Evolutionary conservation across 345 rosid species (phyloP).

Genomic region (Ailanthus altissimus): DNA sequence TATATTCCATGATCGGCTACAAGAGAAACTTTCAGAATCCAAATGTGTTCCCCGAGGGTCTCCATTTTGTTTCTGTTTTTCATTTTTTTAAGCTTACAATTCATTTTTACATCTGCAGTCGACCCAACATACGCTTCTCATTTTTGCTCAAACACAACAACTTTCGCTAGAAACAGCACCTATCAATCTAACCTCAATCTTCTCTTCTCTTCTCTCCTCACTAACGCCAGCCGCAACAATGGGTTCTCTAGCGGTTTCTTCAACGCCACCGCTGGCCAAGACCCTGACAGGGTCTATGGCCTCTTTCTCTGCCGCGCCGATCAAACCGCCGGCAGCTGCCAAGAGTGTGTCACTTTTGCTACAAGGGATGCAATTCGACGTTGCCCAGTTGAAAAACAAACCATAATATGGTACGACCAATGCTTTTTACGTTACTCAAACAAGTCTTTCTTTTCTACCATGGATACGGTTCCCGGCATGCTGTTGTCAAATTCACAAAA

Average conservation of each 20-base stretch:
- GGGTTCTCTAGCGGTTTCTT: conserved; percentile 51
- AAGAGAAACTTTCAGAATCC: no score
- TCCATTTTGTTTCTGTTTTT: no score
- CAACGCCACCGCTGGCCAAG: conserved; percentile 41
- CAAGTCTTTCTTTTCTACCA: conserved; percentile 23
- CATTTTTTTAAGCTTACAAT: no score
- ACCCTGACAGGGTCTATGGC: conserved; percentile 27
- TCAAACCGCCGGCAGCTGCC: conserved; percentile 29
- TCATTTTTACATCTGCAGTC: neutral
- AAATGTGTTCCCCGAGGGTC: no score
- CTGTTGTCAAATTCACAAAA: neutral
- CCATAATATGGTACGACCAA: conserved; percentile 43
- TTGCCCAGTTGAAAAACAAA: conserved; percentile 35
- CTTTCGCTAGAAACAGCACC: conserved; percentile 38
- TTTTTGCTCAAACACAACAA: conserved; percentile 16
- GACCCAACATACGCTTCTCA: neutral
- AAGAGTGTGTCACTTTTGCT: conserved; percentile 37
- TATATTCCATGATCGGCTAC: no score
- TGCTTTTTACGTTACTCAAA: conserved; percentile 48
- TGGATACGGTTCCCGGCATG: neutral
- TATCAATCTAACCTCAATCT: conserved; percentile 41
- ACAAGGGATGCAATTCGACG: neutral
- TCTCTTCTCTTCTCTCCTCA: conserved; percentile 36
- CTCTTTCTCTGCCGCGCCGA: conserved; percentile 48
- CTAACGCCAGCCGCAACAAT: conserved; percentile 25